These are phyloP conservation scores for Cystofilobasidium capitatum DNA, from an alignment of 768 basidiomycete genomes.

Conservation along the genomic window DNA sequence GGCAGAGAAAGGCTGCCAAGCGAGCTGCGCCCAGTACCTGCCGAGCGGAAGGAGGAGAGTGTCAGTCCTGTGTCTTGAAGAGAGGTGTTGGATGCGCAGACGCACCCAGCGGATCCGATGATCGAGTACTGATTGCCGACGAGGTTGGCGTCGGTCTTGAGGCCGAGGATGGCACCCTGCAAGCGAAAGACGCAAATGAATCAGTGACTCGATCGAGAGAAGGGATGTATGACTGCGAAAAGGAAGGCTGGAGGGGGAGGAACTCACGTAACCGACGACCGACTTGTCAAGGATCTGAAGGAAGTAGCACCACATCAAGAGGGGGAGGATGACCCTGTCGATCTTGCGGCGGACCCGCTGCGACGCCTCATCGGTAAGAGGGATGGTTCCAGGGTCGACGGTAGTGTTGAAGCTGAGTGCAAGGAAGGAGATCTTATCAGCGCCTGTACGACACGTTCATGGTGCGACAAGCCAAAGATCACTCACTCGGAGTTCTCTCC, in stretches of 20 bases:
- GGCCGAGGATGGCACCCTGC: conserved; percentile 33
- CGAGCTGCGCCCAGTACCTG: conserved; percentile 32
- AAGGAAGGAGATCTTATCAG: neutral
- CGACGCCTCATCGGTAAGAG: conserved; percentile 1
- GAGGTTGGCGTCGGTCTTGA: conserved; percentile 28
- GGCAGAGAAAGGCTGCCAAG: conserved; percentile 32
- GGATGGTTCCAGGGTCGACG: neutral
- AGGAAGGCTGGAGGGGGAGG: too few species aligned
- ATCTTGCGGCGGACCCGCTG: conserved; percentile 18
- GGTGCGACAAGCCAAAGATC: too few species aligned
- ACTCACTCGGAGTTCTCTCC: neutral
- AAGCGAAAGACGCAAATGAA: too few species aligned
- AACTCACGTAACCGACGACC: conserved; percentile 21
- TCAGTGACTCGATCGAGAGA: too few species aligned
- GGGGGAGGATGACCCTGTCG: conserved; percentile 23
- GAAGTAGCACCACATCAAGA: neutral
- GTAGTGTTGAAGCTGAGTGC: neutral
- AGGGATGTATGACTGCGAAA: too few species aligned
- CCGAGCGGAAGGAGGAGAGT: too few species aligned
- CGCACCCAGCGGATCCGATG: conserved; percentile 30
- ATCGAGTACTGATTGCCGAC: conserved; percentile 24
- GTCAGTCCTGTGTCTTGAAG: too few species aligned
- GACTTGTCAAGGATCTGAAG: conserved; percentile 11
- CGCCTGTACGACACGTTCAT: too few species aligned
- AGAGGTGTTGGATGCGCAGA: too few species aligned